Evolutionary conservation across 2,329 filamentous ascomycete species (phyloP), one percentile per base, ranked within the genome.

Genomic region (Exophiala sp.): DNA sequence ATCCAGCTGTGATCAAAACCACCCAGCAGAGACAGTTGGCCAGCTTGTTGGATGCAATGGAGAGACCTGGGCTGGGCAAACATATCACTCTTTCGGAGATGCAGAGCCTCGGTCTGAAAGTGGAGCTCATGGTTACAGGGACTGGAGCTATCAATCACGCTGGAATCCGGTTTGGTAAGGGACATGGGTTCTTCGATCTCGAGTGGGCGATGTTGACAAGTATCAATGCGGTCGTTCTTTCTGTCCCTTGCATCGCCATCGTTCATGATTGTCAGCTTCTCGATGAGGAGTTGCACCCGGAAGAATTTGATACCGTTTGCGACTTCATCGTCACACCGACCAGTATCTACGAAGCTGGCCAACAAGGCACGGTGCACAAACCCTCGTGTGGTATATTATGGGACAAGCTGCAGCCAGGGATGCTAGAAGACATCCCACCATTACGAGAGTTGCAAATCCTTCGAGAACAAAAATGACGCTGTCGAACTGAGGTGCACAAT

Each of bases 241-340:
- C 57, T 2, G 66, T 67, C 4, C 61, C 63, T 0, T 69, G 69
- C 2, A 62, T 70, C 1, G 69, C 68, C 5, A 50, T 75, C 5
- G 72, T 70, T 6, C 74, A 76, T 58, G 65, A 68, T 14, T 75
- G 72, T 50, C 74, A 76, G 60, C 65, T 75, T 8, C 60, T 76
- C 20, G 65, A 71, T 16, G 64, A 67, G 36, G 67, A 71, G 50
- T 62, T 72, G 12, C 41, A 50, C 3, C 65, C 65, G 2, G 70
- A 72, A 44, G 54, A 59, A 1, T 74, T 68, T 47, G 72, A 75
- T 57, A 72, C 72, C 1, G 71, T 71, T 10, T 74, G 70, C 54
- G 72, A 76, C 54, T 67, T 69, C 35, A 63, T 76, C 7, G 60
- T 72, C 14, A 75, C 72, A 2, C 68, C 71, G 5, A 66, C 68